These are phyloP conservation scores for Hemileccinum impolitum DNA, from an alignment of 768 basidiomycete genomes.

Conservation along the genomic window DNA sequence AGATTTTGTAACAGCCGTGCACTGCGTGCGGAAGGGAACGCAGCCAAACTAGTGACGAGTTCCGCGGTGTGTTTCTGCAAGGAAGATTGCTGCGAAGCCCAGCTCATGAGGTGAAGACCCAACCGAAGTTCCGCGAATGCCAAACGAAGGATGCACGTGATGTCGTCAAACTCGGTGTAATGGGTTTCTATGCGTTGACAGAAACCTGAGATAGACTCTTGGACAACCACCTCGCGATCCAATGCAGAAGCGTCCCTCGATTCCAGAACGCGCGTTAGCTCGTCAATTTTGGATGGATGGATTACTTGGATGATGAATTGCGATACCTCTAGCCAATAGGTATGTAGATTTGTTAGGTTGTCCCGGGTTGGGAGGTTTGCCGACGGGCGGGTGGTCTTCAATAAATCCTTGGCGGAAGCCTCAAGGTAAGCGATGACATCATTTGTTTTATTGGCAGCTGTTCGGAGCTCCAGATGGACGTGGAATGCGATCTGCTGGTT, in stretches of 20 bases:
- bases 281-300: constrained; percentile 43
- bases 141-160: constrained; percentile 62
- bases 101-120: constrained; percentile 59
- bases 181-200: constrained; percentile 61
- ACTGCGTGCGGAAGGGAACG: constrained; percentile 54
- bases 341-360: constrained; percentile 48
- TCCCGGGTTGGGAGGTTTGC: constrained; percentile 34
- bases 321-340: constrained; percentile 73
- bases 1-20: constrained; percentile 34
- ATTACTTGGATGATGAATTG: constrained; percentile 69
- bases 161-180: constrained; percentile 71
- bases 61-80: constrained; percentile 17
- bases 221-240: constrained; percentile 66
- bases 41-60: constrained; percentile 37
- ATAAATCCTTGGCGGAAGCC: constrained; percentile 28
- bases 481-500: constrained; percentile 53
- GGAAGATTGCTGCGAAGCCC: constrained; percentile 19
- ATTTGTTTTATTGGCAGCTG: constrained; percentile 56
- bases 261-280: constrained; percentile 41
- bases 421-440: constrained; percentile 46
- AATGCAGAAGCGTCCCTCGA: constrained; percentile 35
- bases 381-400: constrained; percentile 23
- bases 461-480: constrained; percentile 47
- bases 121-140: constrained; percentile 65
- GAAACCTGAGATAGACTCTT: constrained; percentile 79